Base-by-base conservation (phyloP, 1,139 yeast species). In the Candida pseudoviswanathii region DNA sequence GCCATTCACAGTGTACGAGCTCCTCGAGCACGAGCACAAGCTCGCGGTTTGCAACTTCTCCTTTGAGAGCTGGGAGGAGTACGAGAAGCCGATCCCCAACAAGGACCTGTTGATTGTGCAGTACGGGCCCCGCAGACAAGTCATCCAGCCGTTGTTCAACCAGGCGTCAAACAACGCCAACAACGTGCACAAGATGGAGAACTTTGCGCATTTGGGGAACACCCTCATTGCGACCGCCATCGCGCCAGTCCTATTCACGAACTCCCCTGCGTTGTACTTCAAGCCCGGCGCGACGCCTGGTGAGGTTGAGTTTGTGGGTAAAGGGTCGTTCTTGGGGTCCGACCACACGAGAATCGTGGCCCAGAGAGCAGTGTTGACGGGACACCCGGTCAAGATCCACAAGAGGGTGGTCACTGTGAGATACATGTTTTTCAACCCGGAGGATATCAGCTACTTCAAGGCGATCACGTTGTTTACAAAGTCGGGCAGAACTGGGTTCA, bases 401-500 rank as follows among this genome's bases (percentile, higher is more conserved):
- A 94, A 90, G 73, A 83, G 81, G 54, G 89, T 92, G 41, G 92
- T 94, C 52, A 94, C 99, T 2, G 82, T 94, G 51, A 85, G 99
- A 59, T 95, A 91, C 80, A 95, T 95, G 99, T 95, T 95, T 77
- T 94, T 92, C 84, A 90, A 86, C 62, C 74, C 90, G 9, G 91
- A 88, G 42, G 99, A 95, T 65, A 88, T 95, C 58, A 81, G 81
- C 56, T 89, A 89, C 84, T 95, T 88, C 78, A 89, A 89, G 73
- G 87, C 95, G 4, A 86, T 95, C 58, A 98, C 98, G 38, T 74
- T 95, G 55, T 94, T 90, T 68, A 92, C 98, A 43, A 90, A 89
- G 66, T 80, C 85, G 59, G 99, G 99, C 46, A 84, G 97, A 66
- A 78, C 91, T 38, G 99, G 99, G 50, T 88, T 86, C 66, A 90